Evolutionary conservation across 345 rosid species (phyloP).

Genomic region (Syzygium jambos): DNA sequence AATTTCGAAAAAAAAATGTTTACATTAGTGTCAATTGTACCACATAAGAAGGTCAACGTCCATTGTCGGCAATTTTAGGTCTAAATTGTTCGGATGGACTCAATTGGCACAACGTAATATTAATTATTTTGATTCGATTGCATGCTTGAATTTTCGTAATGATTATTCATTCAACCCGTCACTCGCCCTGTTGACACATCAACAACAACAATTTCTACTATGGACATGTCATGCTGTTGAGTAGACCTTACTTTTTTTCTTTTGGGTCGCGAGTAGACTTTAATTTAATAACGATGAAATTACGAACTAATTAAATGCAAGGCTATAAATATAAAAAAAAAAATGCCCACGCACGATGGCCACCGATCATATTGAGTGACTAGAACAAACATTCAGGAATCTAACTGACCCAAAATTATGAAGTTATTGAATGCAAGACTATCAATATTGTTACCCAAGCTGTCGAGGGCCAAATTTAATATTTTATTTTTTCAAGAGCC

Average conservation of each 20-base stretch:
- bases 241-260: background rate
- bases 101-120: too few species aligned
- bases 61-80: too few species aligned
- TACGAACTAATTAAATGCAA: too few species aligned
- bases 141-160: too few species aligned
- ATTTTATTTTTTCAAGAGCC: background rate
- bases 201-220: background rate
- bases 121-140: too few species aligned
- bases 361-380: fast-evolving
- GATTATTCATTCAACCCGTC: background rate
- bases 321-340: background rate
- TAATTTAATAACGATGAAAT: too few species aligned
- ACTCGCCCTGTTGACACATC: fast-evolving
- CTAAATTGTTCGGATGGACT: too few species aligned
- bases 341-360: fast-evolving
- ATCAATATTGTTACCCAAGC: background rate
- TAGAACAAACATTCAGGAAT: fast-evolving
- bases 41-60: too few species aligned
- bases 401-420: fast-evolving
- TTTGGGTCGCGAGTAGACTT: too few species aligned
- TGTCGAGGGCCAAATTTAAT: too few species aligned
- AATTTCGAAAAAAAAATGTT: too few species aligned
- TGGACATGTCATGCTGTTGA: fast-evolving
- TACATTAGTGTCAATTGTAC: too few species aligned
- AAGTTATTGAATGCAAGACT: background rate